These are phyloP conservation scores for Leucocoprinus leucothites DNA, from an alignment of 768 basidiomycete genomes.

Conservation along the genomic window DNA sequence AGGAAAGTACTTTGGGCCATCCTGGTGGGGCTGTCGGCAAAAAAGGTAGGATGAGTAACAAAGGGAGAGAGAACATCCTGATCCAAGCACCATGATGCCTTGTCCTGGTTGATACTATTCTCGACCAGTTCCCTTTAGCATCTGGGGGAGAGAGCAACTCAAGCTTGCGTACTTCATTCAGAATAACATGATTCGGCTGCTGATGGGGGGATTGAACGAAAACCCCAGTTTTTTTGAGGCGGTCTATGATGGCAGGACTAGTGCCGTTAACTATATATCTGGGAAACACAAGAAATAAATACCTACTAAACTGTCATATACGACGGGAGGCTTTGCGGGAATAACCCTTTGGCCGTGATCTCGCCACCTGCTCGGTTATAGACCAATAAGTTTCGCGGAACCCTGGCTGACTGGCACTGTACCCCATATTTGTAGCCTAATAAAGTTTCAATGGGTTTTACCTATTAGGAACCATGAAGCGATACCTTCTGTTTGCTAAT, in stretches of 20 bases:
- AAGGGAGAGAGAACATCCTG: conserved; percentile 6
- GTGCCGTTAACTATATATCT: neutral
- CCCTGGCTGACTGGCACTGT: conserved; percentile 15
- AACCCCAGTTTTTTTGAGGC: conserved; percentile 60
- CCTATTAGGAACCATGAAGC: conserved; percentile 8
- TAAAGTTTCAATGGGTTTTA: neutral
- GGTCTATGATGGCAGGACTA: conserved; percentile 76
- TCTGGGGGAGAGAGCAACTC: too few relatives aligned
- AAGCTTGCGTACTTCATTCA: conserved; percentile 65
- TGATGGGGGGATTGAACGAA: conserved; percentile 64
- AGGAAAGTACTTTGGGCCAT: conserved; percentile 85
- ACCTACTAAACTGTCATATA: conserved; percentile 70
- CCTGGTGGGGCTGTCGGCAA: conserved; percentile 76
- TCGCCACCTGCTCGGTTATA: conserved; percentile 58
- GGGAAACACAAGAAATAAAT: neutral
- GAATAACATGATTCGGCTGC: conserved; percentile 82
- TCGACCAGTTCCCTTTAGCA: too few relatives aligned
- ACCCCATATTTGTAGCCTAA: conserved; percentile 77
- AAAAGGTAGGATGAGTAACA: conserved; percentile 9
- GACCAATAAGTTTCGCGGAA: conserved; percentile 5
- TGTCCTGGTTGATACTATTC: conserved; percentile 84
- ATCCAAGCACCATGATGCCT: conserved; percentile 78
- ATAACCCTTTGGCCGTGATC: conserved; percentile 60
- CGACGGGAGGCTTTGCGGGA: conserved; percentile 67
- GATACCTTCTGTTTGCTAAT: conserved; percentile 63